Percentiles rank a stretch among this genome's conserved stretches.
Evolutionary conservation across 2,329 filamentous ascomycete species (phyloP).

Genomic region (Apiospora malaysiana): DNA sequence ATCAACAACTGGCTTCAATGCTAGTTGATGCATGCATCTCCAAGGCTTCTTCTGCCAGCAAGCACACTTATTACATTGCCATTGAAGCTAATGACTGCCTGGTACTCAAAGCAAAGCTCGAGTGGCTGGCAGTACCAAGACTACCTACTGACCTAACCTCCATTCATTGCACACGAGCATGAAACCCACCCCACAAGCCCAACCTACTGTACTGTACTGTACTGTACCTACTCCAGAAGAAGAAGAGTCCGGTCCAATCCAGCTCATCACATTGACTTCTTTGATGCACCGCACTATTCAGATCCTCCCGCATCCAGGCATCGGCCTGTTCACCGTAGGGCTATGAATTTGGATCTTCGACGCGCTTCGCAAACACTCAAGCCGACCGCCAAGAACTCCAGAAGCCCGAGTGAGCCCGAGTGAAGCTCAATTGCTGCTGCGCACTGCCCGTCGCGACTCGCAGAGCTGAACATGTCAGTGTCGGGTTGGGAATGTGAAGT

Average conservation of each 20-base stretch:
- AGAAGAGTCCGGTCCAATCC: neutral
- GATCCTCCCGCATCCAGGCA: neutral
- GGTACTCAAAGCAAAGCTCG: neutral
- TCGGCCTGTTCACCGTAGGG: neutral
- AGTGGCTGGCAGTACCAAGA: neutral
- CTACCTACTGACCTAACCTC: neutral
- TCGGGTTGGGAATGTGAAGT: neutral
- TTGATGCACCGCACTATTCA: slow-evolving; percentile 2
- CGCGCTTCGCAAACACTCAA: neutral
- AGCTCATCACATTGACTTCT: neutral
- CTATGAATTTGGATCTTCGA: slow-evolving; percentile 11
- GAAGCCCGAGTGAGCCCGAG: neutral
- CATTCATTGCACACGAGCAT: neutral
- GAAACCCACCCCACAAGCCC: slow-evolving; percentile 14
- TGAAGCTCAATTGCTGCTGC: slow-evolving; percentile 4
- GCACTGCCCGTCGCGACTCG: neutral
- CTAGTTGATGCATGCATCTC: neutral
- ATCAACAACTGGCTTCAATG: neutral
- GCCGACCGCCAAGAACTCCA: neutral
- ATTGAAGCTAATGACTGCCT: neutral
- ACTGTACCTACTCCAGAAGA: neutral
- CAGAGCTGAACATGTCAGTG: neutral
- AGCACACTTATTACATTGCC: neutral
- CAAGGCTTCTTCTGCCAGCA: neutral
- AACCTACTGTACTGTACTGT: neutral